phyloP scores from a whole-genome alignment of 257 asterid species.

The Asclepias syriaca region DNA sequence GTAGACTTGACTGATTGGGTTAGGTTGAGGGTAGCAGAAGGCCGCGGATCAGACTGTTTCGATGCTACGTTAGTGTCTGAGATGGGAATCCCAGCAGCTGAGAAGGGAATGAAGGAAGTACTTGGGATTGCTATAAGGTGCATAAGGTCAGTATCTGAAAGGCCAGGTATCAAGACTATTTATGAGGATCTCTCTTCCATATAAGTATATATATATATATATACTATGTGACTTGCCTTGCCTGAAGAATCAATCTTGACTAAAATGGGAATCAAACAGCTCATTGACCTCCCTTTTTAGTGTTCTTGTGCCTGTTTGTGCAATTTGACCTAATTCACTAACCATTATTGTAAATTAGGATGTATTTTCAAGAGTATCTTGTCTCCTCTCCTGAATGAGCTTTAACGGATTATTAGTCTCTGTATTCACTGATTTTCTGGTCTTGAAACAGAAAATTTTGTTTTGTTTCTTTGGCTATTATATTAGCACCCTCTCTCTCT shows the following conservation, averaged over 20 bases:
- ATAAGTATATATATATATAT: constrained; percentile 20
- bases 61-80: constrained; percentile 55
- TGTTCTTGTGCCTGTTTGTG: constrained; percentile 20
- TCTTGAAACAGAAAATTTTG: neutral
- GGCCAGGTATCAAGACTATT: constrained; percentile 91
- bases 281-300: constrained; percentile 67
- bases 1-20: constrained; percentile 93
- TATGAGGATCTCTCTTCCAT: constrained; percentile 93
- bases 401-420: neutral
- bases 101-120: constrained; percentile 84
- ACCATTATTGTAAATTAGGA: constrained; percentile 48
- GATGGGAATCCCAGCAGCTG: constrained; percentile 51
- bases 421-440: neutral
- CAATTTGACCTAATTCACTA: constrained; percentile 24
- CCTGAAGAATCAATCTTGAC: constrained; percentile 10
- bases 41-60: constrained; percentile 68
- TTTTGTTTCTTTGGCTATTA: neutral
- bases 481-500: too few species aligned
- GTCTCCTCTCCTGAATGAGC: neutral
- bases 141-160: constrained; percentile 70
- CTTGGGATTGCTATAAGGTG: constrained; percentile 85
- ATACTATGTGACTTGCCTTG: constrained; percentile 10
- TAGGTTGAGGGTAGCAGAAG: constrained; percentile 78
- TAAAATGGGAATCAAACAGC: constrained; percentile 64
- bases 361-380: constrained; percentile 24